Evolutionary conservation across 1,139 yeast species (phyloP), one percentile per base, ranked within the genome.

Genomic region (Lodderomyces parapsilosis): DNA sequence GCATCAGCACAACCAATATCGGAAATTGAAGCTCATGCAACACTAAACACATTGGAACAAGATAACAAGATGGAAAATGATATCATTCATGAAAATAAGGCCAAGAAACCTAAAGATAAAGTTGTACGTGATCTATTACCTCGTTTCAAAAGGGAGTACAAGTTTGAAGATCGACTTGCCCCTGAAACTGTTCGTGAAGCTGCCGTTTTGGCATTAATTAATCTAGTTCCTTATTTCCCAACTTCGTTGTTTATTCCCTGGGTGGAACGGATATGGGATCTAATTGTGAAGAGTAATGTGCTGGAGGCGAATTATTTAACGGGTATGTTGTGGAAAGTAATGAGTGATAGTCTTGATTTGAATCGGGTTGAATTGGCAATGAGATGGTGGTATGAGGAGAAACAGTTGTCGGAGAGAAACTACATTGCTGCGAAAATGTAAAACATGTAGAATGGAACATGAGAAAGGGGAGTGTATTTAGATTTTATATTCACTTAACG

Each of bases 291-390:
- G 1, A 70, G 81, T 34, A 72, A 73, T 48, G 69, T 62, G 7
- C 36, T 30, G 1, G 79, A 74, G 46, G 43, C 44, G 14, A 40
- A 41, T 2, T 72, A 62, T 40, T 59, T 73, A 46, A 45, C 49
- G 1, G 50, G 49, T 3, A 57, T 61, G 45, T 53, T 71, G 36
- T 73, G 79, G 78, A 65, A 62, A 44, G 65, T 68, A 1, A 43
- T 74, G 13, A 68, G 77, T 48, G 76, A 71, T 48, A 71, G 70
- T 46, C 66, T 81, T 48, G 86, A 83, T 50, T 66, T 81, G 44
- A 78, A 79, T 49, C 66, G 86, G 49, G 78, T 84, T 3, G 82
- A 78, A 42, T 53, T 81, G 32, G 93, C 84, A 2, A 76, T 82
- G 40, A 43, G 40, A 30, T 43, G 46, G 46, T 43, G 46, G 46